These are phyloP conservation scores for Trametes sp. DNA, from an alignment of 1,284 basidiomycete species.

Conservation along the genomic window DNA sequence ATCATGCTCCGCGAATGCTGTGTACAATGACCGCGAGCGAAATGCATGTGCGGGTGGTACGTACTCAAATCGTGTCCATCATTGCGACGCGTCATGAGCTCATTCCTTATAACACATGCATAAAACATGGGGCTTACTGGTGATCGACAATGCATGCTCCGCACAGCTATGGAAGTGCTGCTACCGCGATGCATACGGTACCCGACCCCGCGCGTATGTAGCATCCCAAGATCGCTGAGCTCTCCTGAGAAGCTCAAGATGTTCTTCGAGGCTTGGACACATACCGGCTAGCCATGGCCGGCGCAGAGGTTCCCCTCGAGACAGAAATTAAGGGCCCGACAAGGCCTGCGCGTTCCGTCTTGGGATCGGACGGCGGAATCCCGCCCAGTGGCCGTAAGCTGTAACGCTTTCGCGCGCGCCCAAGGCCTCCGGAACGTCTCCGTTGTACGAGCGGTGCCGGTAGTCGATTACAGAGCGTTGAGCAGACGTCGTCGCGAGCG, in stretches of 20 bases:
- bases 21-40: too few relatives aligned
- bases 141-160: not conserved
- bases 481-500: not conserved
- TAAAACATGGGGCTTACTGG: too few relatives aligned
- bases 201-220: too few relatives aligned
- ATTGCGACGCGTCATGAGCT: too few relatives aligned
- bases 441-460: not conserved
- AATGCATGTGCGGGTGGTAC: too few relatives aligned
- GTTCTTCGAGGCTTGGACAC: not conserved
- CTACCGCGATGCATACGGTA: too few relatives aligned
- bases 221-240: not conserved
- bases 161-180: not conserved
- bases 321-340: not conserved
- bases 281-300: not conserved
- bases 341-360: not conserved
- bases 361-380: not conserved
- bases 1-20: too few relatives aligned
- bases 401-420: too few relatives aligned
- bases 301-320: too few relatives aligned
- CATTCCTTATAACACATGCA: too few relatives aligned
- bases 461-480: not conserved
- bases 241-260: not conserved
- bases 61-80: too few relatives aligned
- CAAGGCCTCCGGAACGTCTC: too few relatives aligned
- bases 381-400: not conserved